These are phyloP conservation scores for Fusarium sp. DNA, from an alignment of 2,329 filamentous ascomycete genomes.

Conservation along the genomic window DNA sequence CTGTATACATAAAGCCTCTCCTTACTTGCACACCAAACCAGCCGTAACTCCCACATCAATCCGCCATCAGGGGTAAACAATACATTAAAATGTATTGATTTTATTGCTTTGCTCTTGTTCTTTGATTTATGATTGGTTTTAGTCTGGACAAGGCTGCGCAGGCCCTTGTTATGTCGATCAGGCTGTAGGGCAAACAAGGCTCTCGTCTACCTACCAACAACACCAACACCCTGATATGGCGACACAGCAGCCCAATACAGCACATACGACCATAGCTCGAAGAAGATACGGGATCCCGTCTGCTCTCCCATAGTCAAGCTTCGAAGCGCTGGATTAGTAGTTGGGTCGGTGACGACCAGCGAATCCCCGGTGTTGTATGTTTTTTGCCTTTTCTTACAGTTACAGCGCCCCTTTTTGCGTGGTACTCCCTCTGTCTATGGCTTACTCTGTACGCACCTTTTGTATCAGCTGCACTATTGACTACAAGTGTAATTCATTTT, in stretches of 20 bases:
- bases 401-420: not conserved
- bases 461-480: no score
- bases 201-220: not conserved
- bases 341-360: constrained; percentile 29
- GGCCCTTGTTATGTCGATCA: not conserved
- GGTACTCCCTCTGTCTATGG: not conserved
- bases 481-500: not conserved
- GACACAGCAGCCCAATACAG: accelerated
- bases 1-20: not conserved
- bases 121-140: constrained; percentile 14
- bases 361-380: constrained; percentile 27
- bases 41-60: not conserved
- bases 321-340: constrained; percentile 29
- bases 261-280: constrained; percentile 28
- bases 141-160: not conserved
- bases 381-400: not conserved
- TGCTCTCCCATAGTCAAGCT: constrained; percentile 27
- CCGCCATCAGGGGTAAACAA: not conserved
- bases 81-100: not conserved
- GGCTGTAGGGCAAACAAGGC: constrained; percentile 8
- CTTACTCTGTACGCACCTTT: not conserved
- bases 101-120: accelerated
- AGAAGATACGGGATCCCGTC: constrained; percentile 28
- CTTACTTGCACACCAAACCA: not conserved
- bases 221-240: not conserved